Evolutionary conservation across 2,329 filamentous ascomycete genomes (phyloP), one percentile per base, ranked within the genome.

Genomic region (Herpotrichia juniperi): DNA sequence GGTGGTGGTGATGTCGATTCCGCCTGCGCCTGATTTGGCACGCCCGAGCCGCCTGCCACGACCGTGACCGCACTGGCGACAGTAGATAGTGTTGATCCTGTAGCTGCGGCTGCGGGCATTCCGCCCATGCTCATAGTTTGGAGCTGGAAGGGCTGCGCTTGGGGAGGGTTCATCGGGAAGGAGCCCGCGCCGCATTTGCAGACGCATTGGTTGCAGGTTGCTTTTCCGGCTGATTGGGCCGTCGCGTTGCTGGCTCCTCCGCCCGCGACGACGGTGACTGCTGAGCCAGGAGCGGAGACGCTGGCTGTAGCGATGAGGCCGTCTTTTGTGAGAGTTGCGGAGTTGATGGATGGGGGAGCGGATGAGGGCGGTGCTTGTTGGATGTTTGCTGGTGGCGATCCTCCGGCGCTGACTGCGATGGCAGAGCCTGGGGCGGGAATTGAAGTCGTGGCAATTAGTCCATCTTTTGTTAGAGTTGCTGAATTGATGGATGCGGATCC

Each of bases 131-230:
- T 46, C 1, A 56, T 59, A 11, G 52, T 50, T 30, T 51, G 43
- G 14, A 72, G 55, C 37, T 67, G 62, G 58, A 71, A 69, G 9
- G 68, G 59, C 10, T 59, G 63, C 1, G 67, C 60, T 24, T 54
- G 51, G 0, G 67, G 64, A 12, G 64, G 58, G 1, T 52, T 37
- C 67, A 72, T 72, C 16, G 70, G 68, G 52, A 70, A 71, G 6
- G 62, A 56, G 6, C 61, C 64, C 1, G 59, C 58, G 1, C 68
- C 68, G 49, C 70, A 73, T n/a, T 59, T 52, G 46, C 70, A 73
- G 25, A 54, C 60, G 44, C 70, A 40, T 24, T 25, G 19, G 3
- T 40, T 40, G 37, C 37, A 40, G 8, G 17, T 7, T 7, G 7
- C 34, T 7, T 37, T 37, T 17, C 21, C 19, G 8, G 19, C 34